Evolutionary conservation across 306 rosid species (phyloP).

Genomic region (Cotoneaster glaucophyllus): DNA sequence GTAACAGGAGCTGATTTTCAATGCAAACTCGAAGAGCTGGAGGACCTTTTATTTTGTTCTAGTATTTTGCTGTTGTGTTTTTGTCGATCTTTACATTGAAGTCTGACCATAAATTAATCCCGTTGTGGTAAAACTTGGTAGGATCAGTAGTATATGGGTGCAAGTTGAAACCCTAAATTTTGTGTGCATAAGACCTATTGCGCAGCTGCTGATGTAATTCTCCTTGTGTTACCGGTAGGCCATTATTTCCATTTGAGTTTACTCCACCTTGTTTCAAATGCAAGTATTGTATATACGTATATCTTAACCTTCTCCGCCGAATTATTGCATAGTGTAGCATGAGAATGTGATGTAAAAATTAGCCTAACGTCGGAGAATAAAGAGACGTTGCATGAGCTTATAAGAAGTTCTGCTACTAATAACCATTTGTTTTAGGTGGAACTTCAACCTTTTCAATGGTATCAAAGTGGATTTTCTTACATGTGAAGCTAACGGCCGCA

Average conservation of each 20-base stretch:
- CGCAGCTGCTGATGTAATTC: conserved; percentile 3
- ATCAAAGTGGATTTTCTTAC: not conserved
- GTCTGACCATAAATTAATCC: conserved; percentile 5
- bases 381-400: too few relatives aligned
- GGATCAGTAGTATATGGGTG: conserved; percentile 14
- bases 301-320: not conserved
- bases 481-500: not conserved
- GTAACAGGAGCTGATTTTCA: conserved; percentile 24
- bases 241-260: not conserved
- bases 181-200: conserved; percentile 23
- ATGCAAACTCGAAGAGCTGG: conserved; percentile 5
- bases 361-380: too few relatives aligned
- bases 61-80: not conserved
- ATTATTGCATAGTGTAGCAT: too few relatives aligned
- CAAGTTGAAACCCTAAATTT: conserved; percentile 27
- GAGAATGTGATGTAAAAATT: too few relatives aligned
- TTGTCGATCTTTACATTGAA: not conserved
- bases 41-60: not conserved
- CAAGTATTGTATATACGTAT: not conserved
- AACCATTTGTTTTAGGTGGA: not conserved
- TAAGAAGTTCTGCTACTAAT: not conserved
- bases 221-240: not conserved
- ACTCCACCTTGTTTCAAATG: not conserved
- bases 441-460: not conserved
- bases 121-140: conserved; percentile 6